Evolutionary conservation across 2,329 filamentous ascomycete species (phyloP), one percentile per base, ranked within the genome.

Genomic region (Fusarium stilboides): DNA sequence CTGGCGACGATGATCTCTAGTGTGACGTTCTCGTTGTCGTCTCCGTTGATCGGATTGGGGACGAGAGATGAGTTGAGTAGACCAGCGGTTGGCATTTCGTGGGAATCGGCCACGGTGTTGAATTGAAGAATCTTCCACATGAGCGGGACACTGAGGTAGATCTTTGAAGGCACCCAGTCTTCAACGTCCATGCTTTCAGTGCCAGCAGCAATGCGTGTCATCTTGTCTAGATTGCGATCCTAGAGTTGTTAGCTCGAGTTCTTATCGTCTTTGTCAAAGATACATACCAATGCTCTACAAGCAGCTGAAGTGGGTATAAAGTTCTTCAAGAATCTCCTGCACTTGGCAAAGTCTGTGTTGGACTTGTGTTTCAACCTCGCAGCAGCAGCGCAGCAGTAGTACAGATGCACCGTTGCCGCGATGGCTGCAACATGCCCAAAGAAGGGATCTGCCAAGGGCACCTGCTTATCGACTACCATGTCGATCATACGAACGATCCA

Each of bases 401-500:
- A 87, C 1, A 87, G 77, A 54, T 86, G 85, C 3, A 87, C 83
- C 0, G 84, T 87, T 0, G 84, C 85, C 1, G 85, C 84, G 36
- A 87, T 85, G 5, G 84, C 84, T 1, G 84, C 83, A 3, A 80
- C 80, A 43, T 87, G 84, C 0, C 82, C 84, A 34, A 87, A 84
- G 70, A 86, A 87, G 0, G 85, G 85, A 66, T 87, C 85, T 5
- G 81, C 81, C 9, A 87, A 76, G 6, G 79, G 79, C 12, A 86
- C 76, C 52, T 83, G 80, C 74, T 85, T 86, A 56, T 86, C 83
- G 2, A 82, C 77, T 2, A 85, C 81, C 85, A 87, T 86, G 47
- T 86, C 84, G 37, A 87, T 85, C 74, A 87, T 81, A 5, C 85
- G 80, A 15, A 85, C 84, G 40, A 86, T 82, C 85, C 85, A 87